Evolutionary conservation across 305 asterid species (phyloP).

Genomic region (Andrographis paniculata): DNA sequence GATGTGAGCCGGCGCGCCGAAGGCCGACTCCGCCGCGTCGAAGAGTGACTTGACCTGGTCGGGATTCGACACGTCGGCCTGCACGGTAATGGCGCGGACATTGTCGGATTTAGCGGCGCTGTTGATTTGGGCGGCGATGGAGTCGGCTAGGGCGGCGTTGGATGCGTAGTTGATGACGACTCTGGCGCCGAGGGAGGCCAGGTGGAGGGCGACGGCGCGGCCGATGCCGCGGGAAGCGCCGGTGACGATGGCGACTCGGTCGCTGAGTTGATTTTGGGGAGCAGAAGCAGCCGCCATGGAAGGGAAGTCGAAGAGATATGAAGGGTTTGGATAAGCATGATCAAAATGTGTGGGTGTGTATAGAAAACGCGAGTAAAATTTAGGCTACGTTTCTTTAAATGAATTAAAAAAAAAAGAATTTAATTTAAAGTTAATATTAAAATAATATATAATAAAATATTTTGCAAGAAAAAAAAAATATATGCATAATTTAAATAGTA

Average conservation of each 20-base stretch:
- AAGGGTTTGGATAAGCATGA: too few relatives aligned
- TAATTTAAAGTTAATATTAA: too few relatives aligned
- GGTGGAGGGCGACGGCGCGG: slow-evolving; percentile 44
- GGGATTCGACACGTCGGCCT: slow-evolving; percentile 48
- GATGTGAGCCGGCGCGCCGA: slow-evolving; percentile 36
- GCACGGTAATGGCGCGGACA: slow-evolving; percentile 30
- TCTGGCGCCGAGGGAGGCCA: slow-evolving; percentile 60
- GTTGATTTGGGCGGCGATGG: slow-evolving; percentile 36
- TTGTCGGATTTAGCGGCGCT: background rate
- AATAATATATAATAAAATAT: too few relatives aligned
- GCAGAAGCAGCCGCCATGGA: too few relatives aligned
- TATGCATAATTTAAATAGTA: too few relatives aligned
- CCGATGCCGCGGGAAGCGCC: slow-evolving; percentile 84
- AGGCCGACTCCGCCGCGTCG: slow-evolving; percentile 44
- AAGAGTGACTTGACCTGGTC: slow-evolving; percentile 49
- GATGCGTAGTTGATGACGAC: slow-evolving; percentile 51
- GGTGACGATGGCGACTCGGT: slow-evolving; percentile 57
- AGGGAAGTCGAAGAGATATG: too few relatives aligned
- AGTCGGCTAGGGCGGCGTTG: slow-evolving; percentile 39
- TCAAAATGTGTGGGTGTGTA: too few relatives aligned
- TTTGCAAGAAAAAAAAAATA: too few relatives aligned
- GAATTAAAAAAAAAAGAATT: too few relatives aligned
- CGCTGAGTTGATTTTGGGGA: slow-evolving; percentile 22
- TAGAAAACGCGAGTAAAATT: too few relatives aligned
- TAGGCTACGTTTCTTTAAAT: too few relatives aligned